phyloP scores from a whole-genome alignment of 345 rosid genomes.

The Hypericum perforatum region DNA sequence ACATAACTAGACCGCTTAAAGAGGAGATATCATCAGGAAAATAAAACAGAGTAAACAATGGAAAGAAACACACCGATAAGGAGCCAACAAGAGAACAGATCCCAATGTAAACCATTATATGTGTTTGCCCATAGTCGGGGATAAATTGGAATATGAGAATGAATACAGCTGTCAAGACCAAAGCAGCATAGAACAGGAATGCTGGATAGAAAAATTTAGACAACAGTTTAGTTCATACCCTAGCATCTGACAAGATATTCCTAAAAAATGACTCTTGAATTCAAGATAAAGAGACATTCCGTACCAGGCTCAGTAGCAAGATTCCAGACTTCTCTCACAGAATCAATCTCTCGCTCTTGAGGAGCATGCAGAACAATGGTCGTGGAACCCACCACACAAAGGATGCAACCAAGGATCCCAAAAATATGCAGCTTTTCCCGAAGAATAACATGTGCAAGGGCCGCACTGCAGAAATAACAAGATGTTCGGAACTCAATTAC shows the following conservation, averaged over 20 bases:
- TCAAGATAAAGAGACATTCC: too few species aligned
- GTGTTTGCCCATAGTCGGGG: conserved; percentile 18
- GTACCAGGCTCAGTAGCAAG: conserved; percentile 26
- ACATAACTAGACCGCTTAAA: too few species aligned
- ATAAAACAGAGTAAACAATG: too few species aligned
- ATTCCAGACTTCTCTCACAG: conserved; percentile 20
- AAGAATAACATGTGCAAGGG: conserved; percentile 18
- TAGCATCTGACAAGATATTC: too few species aligned
- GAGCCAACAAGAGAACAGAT: conserved; percentile 21
- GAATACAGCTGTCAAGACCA: conserved; percentile 11
- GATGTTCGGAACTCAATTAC: conserved; percentile 1
- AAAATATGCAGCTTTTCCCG: conserved; percentile 18
- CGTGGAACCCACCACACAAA: conserved; percentile 23
- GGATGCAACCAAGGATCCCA: conserved; percentile 20
- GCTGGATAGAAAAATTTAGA: conserved; percentile 5
- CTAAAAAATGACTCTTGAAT: not conserved
- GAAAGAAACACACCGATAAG: conserved; percentile 10
- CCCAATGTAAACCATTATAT: conserved; percentile 18
- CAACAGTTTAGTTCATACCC: not conserved
- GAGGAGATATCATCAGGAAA: too few species aligned
- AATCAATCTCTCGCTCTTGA: conserved; percentile 21
- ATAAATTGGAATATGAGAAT: conserved; percentile 11
- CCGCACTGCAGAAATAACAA: conserved; percentile 16
- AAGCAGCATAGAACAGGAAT: conserved; percentile 16
- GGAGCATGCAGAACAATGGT: conserved; percentile 23